A percentile compares a stretch with the other conserved stretches of the same genome.
Evolutionary conservation across 75 land plant genomes (phyloP).

Genomic region (Pinus taeda): DNA sequence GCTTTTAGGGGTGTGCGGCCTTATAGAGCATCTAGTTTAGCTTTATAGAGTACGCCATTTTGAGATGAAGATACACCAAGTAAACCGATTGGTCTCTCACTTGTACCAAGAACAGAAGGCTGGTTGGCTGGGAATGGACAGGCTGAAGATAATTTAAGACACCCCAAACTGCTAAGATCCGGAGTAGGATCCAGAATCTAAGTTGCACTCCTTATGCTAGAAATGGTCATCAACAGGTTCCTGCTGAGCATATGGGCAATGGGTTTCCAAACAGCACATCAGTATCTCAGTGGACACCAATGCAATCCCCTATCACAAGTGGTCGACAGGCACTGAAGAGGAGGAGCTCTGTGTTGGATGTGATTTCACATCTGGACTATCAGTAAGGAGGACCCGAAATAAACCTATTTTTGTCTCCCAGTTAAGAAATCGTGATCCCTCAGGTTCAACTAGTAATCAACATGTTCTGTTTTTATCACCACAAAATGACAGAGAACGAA

Average conservation of each 20-base stretch:
- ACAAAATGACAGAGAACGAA: slow-evolving; percentile 8
- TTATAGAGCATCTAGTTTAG: not conserved
- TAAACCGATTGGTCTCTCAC: not conserved
- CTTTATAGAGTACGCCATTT: not conserved
- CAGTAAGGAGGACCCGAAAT: slow-evolving; percentile 57
- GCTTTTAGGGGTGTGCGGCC: slow-evolving; percentile 4
- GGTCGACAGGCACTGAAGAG: slow-evolving; percentile 40
- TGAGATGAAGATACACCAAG: not conserved
- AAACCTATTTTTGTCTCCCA: slow-evolving; percentile 33
- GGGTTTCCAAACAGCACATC: not conserved
- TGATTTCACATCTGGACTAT: slow-evolving; percentile 43
- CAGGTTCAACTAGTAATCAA: slow-evolving; percentile 15
- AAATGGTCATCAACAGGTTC: not conserved
- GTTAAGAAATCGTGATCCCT: slow-evolving; percentile 8
- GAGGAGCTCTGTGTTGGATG: slow-evolving; percentile 40
- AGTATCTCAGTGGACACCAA: slow-evolving; percentile 4
- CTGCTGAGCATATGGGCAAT: not conserved
- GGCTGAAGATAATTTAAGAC: not conserved
- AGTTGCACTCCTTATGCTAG: not conserved
- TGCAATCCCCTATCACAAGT: slow-evolving; percentile 5
- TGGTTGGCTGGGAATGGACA: slow-evolving; percentile 1
- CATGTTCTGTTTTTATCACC: slow-evolving; percentile 1
- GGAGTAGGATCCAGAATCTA: not conserved
- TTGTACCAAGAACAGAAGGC: not conserved
- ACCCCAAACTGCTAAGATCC: not conserved